Conservation (phyloP, 1,139 yeast genomes). For the Lodderomyces metapsilosis region DNA sequence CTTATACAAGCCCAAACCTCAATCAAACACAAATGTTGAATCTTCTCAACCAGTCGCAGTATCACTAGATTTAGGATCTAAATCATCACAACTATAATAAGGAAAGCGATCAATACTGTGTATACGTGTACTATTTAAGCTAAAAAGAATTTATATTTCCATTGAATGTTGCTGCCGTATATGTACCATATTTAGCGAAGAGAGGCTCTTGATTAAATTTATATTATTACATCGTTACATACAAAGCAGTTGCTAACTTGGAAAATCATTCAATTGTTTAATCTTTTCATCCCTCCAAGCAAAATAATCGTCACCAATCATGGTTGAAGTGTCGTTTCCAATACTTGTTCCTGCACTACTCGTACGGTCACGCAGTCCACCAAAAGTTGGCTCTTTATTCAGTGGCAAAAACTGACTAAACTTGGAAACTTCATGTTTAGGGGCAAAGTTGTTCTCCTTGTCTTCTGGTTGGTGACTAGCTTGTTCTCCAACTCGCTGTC, state of each 20-base stretch:
- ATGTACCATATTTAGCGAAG: too few relatives aligned
- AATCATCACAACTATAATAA: neutral
- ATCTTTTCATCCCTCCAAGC: conserved; percentile 43
- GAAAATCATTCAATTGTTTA: conserved; percentile 25
- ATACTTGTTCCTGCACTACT: conserved; percentile 1
- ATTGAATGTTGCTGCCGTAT: too few relatives aligned
- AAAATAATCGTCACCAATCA: conserved; percentile 43
- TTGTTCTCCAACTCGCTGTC: too few relatives aligned
- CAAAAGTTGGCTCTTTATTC: neutral
- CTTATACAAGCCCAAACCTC: neutral
- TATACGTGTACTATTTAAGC: conserved; percentile 4
- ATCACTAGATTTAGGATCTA: neutral
- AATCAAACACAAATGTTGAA: neutral
- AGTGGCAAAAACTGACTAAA: neutral
- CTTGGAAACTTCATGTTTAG: conserved; percentile 1
- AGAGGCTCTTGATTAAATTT: neutral
- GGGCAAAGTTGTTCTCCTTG: conserved; percentile 16
- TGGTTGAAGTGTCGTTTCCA: conserved; percentile 34
- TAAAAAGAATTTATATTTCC: too few relatives aligned
- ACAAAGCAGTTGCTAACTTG: conserved; percentile 8
- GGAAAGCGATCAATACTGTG: neutral
- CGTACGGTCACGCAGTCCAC: neutral
- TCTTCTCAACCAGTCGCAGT: neutral
- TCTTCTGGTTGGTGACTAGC: too few relatives aligned
- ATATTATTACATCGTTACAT: conserved; percentile 5